Evolutionary conservation across 176 grass and related monocot genomes (phyloP).

Genomic region (Oryza brachyantha): DNA sequence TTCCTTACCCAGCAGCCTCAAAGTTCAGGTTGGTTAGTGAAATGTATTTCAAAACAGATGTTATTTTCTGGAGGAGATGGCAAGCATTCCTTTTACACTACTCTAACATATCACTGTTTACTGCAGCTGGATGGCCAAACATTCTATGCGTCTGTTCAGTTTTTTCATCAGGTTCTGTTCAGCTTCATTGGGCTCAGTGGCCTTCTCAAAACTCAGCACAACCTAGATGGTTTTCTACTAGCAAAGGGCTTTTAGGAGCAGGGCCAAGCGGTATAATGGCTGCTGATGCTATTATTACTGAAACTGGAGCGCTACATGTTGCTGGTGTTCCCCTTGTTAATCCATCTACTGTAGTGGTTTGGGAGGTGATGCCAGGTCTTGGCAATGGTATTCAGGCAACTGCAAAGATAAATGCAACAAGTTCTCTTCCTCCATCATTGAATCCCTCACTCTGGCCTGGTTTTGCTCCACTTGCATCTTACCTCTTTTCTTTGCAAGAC

Average conservation of each 20-base stretch:
- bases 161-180: conserved; percentile 97
- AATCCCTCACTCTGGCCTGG: conserved; percentile 81
- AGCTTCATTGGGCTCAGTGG: conserved; percentile 95
- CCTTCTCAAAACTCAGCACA: conserved; percentile 68
- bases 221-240: conserved; percentile 93
- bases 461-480: conserved; percentile 76
- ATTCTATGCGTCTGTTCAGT: conserved; percentile 93
- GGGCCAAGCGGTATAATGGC: conserved; percentile 98
- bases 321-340: conserved; percentile 99
- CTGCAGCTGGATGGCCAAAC: conserved; percentile 87
- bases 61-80: background rate
- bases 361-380: conserved; percentile 98
- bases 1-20: conserved; percentile 83
- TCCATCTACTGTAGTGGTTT: conserved; percentile 98
- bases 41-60: conserved; percentile 3
- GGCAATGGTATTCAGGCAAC: conserved; percentile 86
- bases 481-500: conserved; percentile 91
- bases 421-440: conserved; percentile 72
- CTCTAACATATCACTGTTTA: conserved; percentile 35
- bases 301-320: conserved; percentile 87
- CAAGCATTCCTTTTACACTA: conserved; percentile 25
- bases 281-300: conserved; percentile 96
- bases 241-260: conserved; percentile 93
- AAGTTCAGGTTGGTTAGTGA: conserved; percentile 63
- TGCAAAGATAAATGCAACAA: conserved; percentile 74